phyloP scores from a whole-genome alignment of 73 alveolate species.

The Stentor coeruleus region DNA sequence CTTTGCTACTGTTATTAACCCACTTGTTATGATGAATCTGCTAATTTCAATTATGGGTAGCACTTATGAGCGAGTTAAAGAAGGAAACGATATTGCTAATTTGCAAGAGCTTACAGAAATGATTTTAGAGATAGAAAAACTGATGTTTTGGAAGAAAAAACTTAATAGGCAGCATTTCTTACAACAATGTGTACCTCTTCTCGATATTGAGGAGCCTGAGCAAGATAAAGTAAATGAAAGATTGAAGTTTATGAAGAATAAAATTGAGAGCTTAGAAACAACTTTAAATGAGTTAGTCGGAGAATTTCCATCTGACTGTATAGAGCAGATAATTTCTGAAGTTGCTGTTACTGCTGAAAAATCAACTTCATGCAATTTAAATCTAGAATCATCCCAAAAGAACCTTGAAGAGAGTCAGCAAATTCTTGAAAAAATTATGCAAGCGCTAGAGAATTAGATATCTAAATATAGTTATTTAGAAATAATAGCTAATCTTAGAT shows the following conservation, averaged over 20 bases:
- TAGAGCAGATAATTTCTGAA: not conserved
- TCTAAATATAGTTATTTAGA: too few relatives aligned
- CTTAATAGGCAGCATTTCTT: not conserved
- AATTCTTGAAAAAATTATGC: not conserved
- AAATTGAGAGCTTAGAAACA: not conserved
- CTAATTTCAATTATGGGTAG: conserved; percentile 41
- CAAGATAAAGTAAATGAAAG: not conserved
- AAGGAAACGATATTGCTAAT: conserved; percentile 22
- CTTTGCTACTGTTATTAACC: conserved; percentile 30
- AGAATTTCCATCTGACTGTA: not conserved
- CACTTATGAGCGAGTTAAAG: conserved; percentile 37
- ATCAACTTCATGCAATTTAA: too few relatives aligned
- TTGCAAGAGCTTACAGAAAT: conserved; percentile 29
- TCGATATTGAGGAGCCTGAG: not conserved
- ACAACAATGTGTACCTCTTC: not conserved
- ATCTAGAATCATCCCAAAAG: too few relatives aligned
- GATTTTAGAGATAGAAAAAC: conserved; percentile 30
- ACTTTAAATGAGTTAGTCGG: not conserved
- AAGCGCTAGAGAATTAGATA: too few relatives aligned
- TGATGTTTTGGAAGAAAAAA: conserved; percentile 31
- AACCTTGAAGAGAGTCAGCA: not conserved
- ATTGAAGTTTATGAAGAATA: not conserved
- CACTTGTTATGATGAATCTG: conserved; percentile 32
- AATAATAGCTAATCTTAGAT: too few relatives aligned
- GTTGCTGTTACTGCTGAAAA: not conserved